Conservation (phyloP, 1,284 basidiomycete genomes). For the Ceratobasidium sp. region DNA sequence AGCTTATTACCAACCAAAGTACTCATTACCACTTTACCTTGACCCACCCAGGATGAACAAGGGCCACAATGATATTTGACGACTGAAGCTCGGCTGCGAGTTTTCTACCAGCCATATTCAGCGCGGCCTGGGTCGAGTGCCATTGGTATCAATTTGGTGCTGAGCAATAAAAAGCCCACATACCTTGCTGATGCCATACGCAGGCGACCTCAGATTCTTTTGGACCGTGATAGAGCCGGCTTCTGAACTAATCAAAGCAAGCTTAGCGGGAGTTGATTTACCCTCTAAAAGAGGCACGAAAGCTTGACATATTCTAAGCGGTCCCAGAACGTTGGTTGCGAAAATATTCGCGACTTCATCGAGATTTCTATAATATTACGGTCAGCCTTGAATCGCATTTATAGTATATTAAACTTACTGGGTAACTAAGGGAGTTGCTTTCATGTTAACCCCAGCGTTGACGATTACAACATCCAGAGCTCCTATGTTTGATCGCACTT, state of each 20-base stretch:
- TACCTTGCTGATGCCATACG: constrained; percentile 23
- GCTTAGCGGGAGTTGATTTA: neutral
- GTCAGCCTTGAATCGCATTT: neutral
- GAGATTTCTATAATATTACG: neutral
- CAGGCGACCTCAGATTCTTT: neutral
- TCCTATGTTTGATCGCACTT: neutral
- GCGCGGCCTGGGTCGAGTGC: neutral
- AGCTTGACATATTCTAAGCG: constrained; percentile 19
- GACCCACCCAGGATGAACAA: constrained; percentile 32
- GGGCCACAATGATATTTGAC: neutral
- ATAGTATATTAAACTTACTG: neutral
- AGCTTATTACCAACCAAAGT: no score
- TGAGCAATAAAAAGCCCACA: no score
- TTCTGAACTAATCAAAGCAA: constrained; percentile 5
- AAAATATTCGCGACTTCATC: neutral
- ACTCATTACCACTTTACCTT: neutral
- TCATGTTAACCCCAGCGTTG: neutral
- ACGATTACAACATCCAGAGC: neutral
- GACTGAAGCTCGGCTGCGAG: constrained; percentile 2
- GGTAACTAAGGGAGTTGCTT: neutral
- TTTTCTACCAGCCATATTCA: constrained; percentile 29
- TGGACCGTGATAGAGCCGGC: neutral
- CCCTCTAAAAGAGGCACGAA: constrained; percentile 2
- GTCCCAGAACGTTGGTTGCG: constrained; percentile 14
- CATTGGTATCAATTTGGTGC: neutral